Base-by-base conservation (phyloP, 768 basidiomycete species). In the Hygrophoropsis aurantiaca region DNA sequence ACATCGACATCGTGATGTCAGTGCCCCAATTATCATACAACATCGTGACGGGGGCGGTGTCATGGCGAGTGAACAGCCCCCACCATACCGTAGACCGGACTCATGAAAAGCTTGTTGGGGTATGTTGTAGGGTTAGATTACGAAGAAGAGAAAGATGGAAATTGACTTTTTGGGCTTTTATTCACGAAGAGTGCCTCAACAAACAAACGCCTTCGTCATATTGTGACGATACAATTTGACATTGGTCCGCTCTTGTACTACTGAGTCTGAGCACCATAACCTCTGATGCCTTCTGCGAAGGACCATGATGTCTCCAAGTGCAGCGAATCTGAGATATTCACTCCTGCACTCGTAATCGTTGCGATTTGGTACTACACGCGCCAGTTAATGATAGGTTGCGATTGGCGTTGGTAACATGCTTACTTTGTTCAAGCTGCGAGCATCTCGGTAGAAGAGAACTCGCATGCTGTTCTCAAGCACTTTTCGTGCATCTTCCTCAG, bases 361-460 rank as follows among this genome's bases (percentile, higher is more conserved):
- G 93, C 94, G 47, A 98, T 80, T 94, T 98, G 95, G 71, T 85
- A 98, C 95, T 97, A 63, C 1, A 47, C 26, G 23, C n/a, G 5
- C 42, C 18, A 26, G 27, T 43, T 43, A 16, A 34, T 19, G 11
- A 33, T 30, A 33, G 7, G 40, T 21, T 1, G 35, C 1, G 25
- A 18, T 2, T 18, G 15, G 5, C 19, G 47, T 35, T 15, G 51
- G 23, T 25, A 39, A 11, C 5, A 20, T 36, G 60, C 75, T 25
- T 53, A 91, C 94, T 82, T 97, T 97, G 78, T 98, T 89, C 66
- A 94, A 72, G 73, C 90, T 92, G 56, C 95, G 78, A 5, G 95
- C 95, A 58, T 99, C 97, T 36, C 97, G 83, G 71, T 99, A 99
- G 71, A 86, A 98, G 40, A 99, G 78, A 13, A 98, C 94, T 55